Conservation (phyloP, 2,329 filamentous ascomycete genomes). For the Xylaria sp. region DNA sequence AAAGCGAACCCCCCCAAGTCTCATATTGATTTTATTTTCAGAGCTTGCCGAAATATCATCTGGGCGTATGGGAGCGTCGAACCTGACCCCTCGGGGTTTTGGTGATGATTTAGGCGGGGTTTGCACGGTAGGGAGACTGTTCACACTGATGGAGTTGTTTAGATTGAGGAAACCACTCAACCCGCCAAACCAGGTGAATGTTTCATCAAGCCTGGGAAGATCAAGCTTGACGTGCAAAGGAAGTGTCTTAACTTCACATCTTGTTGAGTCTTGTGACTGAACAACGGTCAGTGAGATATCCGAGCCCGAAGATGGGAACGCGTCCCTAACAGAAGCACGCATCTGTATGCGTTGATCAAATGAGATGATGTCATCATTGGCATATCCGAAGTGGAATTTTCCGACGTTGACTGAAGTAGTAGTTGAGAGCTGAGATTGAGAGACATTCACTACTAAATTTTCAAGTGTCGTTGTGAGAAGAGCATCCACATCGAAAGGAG, state of each 20-base stretch:
- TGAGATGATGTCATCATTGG: conserved; percentile 65
- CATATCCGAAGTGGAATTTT: conserved; percentile 68
- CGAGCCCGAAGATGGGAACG: conserved; percentile 61
- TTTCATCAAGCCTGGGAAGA: conserved; percentile 81
- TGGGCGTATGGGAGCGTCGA: conserved; percentile 58
- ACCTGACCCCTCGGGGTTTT: conserved; percentile 63
- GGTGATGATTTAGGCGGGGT: conserved; percentile 43
- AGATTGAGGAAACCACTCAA: conserved; percentile 90
- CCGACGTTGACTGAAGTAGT: conserved; percentile 54
- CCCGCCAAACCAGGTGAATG: conserved; percentile 86
- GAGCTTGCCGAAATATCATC: conserved; percentile 53
- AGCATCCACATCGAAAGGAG: conserved; percentile 54
- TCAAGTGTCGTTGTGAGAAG: conserved; percentile 58
- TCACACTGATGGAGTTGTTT: conserved; percentile 81
- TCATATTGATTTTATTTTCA: conserved; percentile 73
- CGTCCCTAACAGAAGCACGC: conserved; percentile 64
- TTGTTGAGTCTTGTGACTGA: conserved; percentile 51
- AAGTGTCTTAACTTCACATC: conserved; percentile 73
- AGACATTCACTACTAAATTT: conserved; percentile 47
- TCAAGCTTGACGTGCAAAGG: conserved; percentile 80
- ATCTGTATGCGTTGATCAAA: conserved; percentile 65
- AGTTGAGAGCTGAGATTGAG: conserved; percentile 36
- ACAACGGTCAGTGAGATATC: conserved; percentile 62
- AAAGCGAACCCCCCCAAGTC: conserved; percentile 77
- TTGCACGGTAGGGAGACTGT: conserved; percentile 58